Evolutionary conservation across 768 basidiomycete genomes (phyloP), one percentile per base, ranked within the genome.

Genomic region (Amanita pallidorosea): DNA sequence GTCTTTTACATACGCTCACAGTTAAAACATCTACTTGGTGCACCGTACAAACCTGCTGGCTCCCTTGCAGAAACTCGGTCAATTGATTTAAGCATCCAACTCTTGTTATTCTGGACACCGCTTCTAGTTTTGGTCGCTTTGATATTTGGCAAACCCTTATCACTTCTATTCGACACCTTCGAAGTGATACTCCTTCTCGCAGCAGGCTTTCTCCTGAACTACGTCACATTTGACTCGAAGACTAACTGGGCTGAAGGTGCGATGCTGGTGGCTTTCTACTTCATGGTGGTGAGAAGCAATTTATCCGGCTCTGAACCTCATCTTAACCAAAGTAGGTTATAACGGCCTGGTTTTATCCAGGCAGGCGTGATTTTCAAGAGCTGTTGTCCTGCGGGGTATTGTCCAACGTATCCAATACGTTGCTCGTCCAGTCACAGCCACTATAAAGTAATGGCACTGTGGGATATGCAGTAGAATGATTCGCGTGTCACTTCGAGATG

Each of bases 241-340:
- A 87, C 85, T 3, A 88, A 87, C 57, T 87, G 85, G 83, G 78
- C 75, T 1, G 85, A 86, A 66, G 83, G 85, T 12, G 69, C 72
- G 40, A 72, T 79, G 22, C 73, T 88, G 73, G 68, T 85, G 22
- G 59, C 75, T 23, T 84, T 85, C 62, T 87, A 86, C 60, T 44
- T 70, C 48, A 83, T 85, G 76, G 80, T 82, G 49, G 83, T 73
- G 49, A 53, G 67, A 9, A 38, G 5, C 3, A 27, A 15, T 27
- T 27, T 13, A 23, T 37, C n/a, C 8, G 20, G 4, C 27, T 11
- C 33, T 42, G 3, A 4, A 33, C 4, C 38, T 33, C 18, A 40
- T 15, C 20, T 7, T 49, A 9, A 23, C 6, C 12, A 45, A 54
- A 5, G 12, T 42, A 64, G 63, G 60, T 57, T 11, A 53, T 63